Evolutionary conservation across 106 monocot species (phyloP), one percentile per base, ranked within the genome.

Genomic region (Ottelia alismoides): DNA sequence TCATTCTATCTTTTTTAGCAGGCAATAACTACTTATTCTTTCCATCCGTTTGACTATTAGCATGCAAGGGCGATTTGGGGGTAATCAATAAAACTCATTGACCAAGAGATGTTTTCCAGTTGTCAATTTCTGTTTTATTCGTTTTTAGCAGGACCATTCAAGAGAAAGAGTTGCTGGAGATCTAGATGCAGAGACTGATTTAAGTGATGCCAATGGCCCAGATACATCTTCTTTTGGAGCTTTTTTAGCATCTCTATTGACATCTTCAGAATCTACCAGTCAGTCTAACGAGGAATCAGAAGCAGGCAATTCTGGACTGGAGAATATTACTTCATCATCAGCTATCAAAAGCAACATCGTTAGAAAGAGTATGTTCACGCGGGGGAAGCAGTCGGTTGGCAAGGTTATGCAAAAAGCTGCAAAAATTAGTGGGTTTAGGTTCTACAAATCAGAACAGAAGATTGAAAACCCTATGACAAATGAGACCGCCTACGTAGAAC

Each of bases 211-310:
- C 32, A 76, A 76, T 60, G 90, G 82, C 14, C 98, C 90, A 47
- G 90, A 90, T 61, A 99, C 90, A 40, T 90, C 98, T 29, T 99
- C 98, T 35, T 91, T 99, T 63, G 73, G 76, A 45, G 98, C 98
- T 50, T 99, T 98, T 61, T 65, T 99, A 17, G 58, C 71, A 22
- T 90, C 90, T 16, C 62, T 99, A 40, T 59, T 99, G 29, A n/a
- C n/a, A n/a, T 77, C 88, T 40, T 57, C 78, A 19, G 74, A 86
- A 14, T 51, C 90, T 44, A 55, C 31, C 47, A 58, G 27, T 49
- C 64, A 80, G 60, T 50, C 53, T 49, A 52, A 60, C 27, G 67
- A 80, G 55, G 65, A 68, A 60, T 44, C 23, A 23, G 58, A 43
- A 7, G n/a, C n/a, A n/a, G 40, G 40, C 40, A 7, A 16, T 16